A percentile compares a stretch with the other conserved stretches of the same genome.
phyloP scores from a whole-genome alignment of 163 green algal genomes.

The Chlamydomonas reinhardtii region DNA sequence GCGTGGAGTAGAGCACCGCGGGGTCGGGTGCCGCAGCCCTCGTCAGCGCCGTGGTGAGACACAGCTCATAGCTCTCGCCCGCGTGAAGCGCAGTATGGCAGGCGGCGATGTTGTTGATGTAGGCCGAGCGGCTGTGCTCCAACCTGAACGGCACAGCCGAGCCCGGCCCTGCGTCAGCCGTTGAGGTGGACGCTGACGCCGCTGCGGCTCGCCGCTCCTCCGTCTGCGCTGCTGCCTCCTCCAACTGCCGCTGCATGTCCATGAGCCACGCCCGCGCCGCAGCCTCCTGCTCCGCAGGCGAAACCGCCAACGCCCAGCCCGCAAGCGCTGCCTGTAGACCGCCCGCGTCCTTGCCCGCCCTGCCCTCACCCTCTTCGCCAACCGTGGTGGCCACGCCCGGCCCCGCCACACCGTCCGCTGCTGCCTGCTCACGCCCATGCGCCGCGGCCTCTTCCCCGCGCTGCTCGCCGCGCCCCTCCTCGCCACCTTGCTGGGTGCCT shows the following conservation, averaged over 20 bases:
- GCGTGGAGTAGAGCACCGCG: slow-evolving; percentile 78
- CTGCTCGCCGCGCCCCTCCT: too few species aligned
- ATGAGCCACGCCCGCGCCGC: slow-evolving; percentile 19
- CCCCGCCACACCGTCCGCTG: neutral
- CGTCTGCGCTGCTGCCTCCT: slow-evolving; percentile 14
- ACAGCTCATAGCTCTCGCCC: slow-evolving; percentile 97
- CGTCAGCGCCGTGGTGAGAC: slow-evolving; percentile 86
- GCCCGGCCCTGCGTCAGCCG: neutral
- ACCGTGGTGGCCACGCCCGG: too few species aligned
- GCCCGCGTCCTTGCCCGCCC: neutral
- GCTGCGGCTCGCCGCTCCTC: neutral
- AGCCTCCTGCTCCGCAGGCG: neutral
- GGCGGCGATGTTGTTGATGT: slow-evolving; percentile 77
- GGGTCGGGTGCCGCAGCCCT: slow-evolving; percentile 53
- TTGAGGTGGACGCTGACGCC: neutral
- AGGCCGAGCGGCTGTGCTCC: slow-evolving; percentile 60
- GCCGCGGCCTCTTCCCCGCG: too few species aligned
- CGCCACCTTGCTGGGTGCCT: neutral
- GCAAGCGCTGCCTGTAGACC: neutral
- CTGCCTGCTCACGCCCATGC: neutral
- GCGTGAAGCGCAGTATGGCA: slow-evolving; percentile 83
- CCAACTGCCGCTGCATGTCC: neutral
- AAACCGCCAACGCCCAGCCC: neutral
- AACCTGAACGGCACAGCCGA: slow-evolving; percentile 61
- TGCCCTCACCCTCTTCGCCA: neutral